phyloP scores from a whole-genome alignment of 306 rosid genomes.

The Fragaria ananassa region DNA sequence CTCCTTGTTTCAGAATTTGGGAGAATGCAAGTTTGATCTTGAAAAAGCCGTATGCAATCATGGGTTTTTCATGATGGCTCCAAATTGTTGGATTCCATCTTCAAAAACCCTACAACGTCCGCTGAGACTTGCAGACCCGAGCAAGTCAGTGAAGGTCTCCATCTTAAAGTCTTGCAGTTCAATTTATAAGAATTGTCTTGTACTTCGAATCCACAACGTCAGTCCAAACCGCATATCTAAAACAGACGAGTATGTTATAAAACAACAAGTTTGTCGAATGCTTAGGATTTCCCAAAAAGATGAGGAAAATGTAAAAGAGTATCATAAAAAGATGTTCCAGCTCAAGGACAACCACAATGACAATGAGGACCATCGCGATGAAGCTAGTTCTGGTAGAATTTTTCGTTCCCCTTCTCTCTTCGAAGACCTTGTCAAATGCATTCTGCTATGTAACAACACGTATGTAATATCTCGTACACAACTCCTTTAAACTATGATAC shows the following conservation, averaged over 20 bases:
- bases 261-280: constrained; percentile 38
- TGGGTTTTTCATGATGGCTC: constrained; percentile 50
- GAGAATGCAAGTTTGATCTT: constrained; percentile 14
- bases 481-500: too few relatives aligned
- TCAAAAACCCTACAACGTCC: constrained; percentile 36
- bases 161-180: constrained; percentile 16
- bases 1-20: constrained; percentile 6
- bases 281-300: constrained; percentile 21
- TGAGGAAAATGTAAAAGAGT: background rate
- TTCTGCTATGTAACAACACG: constrained; percentile 35
- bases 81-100: constrained; percentile 40
- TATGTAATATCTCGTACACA: background rate
- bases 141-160: constrained; percentile 16
- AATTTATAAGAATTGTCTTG: background rate
- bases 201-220: constrained; percentile 13
- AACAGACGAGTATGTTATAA: background rate
- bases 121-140: constrained; percentile 25
- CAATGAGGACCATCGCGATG: background rate
- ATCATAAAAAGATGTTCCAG: background rate
- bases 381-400: constrained; percentile 14
- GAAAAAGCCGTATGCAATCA: constrained; percentile 43
- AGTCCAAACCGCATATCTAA: background rate
- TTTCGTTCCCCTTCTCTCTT: constrained; percentile 32
- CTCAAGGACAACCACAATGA: constrained; percentile 8
- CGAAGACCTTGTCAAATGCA: constrained; percentile 35